Base-by-base conservation (phyloP, 257 asterid genomes). In the Nicotiana paniculata region DNA sequence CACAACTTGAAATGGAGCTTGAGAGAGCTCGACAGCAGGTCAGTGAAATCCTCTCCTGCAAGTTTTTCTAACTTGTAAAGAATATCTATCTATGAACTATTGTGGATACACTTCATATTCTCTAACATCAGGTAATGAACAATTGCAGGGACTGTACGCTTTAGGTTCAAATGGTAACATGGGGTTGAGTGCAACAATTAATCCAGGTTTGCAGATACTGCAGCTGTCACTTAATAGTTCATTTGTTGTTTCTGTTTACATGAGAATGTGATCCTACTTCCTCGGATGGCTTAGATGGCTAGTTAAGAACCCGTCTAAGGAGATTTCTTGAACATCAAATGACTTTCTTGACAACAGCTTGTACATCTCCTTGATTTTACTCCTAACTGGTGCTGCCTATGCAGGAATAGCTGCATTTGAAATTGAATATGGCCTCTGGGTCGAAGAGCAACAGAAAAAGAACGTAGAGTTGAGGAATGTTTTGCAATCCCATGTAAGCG, bases 21-120 rank as follows among this genome's bases (percentile, higher is more conserved):
- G 95, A 91, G 84, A 88, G 93, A 89, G 94, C 92, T 83, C 88
- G 95, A 84, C 97, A 92, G 46, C 97, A 92, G 86, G 98, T 91
- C 28, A 70, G 75, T 28, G 17, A 48, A 51, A 15, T 74, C 53
- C 16, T 75, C 63, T 65, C 39, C 63, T 81, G 28, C 9, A 3
- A 15, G 2, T 81, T 80, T 81, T 80, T 37, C 32, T 26, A 28
- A 61, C 55, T 79, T 61, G 61, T 35, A 80, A 63, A 46, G 33
- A 61, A n/a, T 21, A 63, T 62, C 15, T n/a, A 75, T 17, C 3
- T 26, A 2, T 12, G 32, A 16, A 43, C 62, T n/a, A 12, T 6
- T 39, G 3, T 39, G 58, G 10, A 28, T 69, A 74, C n/a, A 46
- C 11, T 39, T 16, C 53, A 39, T 48, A 33, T 15, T 12, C 64